Base-by-base conservation (phyloP, 1,284 basidiomycete species). In the Hymenochaete sp. region DNA sequence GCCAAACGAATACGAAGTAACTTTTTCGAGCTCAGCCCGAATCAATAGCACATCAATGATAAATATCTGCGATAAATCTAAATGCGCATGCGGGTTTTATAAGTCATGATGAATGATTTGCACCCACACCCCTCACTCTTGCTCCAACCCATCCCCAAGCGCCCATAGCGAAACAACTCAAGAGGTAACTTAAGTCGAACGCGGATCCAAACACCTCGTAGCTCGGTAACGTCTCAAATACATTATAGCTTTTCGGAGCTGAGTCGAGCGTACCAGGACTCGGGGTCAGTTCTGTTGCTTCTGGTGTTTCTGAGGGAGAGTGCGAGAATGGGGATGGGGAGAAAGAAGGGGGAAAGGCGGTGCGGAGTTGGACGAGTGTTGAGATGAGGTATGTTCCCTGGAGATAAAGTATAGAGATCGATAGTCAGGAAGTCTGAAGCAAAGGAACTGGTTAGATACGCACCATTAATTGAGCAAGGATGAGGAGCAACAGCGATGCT, bases 391-490 rank as follows among this genome's bases (percentile, higher is more conserved):
- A 88, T 44, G 82, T 82, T 11, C 79, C 81, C 84, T 87, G 39
- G 3, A 21, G 25, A 16, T 9, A n/a, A n/a, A n/a, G n/a, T n/a
- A 43, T 25, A 33, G 19, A 24, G 4, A 24, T 44, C 6, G 27
- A 42, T 22, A 9, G 32, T 42, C 31, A 49, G 3, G 19, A 13
- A 3, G 18, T 35, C n/a, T 27, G 22, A 21, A 33, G 18, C 26
- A 25, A 31, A 26, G 18, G 29, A 11, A 18, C 37, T 38, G 44
- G 33, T 42, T 42, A n/a, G n/a, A n/a, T 44, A 57, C 69, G 24
- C 55, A 83, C 84, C 83, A 88, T 86, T 35, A 88, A 67, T 57
- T 88, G 83, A 6, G 84, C 79, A 11, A 88, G 67, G 10, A 83
- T 61, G 26, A 88, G 71, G 21, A 87, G 57, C 71, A 87, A 79